A percentile compares a stretch with the other conserved stretches of the same genome.
Evolutionary conservation across 345 rosid genomes (phyloP).

Genomic region (Eucalyptus pauciflora): DNA sequence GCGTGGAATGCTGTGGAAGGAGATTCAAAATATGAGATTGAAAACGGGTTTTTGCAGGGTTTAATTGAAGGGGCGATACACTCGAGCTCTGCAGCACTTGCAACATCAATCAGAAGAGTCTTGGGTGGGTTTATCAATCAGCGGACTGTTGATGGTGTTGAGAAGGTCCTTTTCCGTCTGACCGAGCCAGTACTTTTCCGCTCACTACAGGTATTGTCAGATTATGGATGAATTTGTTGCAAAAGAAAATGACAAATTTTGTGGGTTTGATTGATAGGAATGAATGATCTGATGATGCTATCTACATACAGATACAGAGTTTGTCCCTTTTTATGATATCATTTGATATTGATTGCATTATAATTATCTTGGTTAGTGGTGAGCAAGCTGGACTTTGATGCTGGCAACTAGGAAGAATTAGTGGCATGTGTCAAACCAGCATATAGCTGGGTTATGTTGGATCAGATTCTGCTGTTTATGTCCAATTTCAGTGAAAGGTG

Average conservation of each 20-base stretch:
- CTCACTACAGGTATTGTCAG: conserved; percentile 53
- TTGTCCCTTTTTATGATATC: neutral
- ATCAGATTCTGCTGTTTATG: neutral
- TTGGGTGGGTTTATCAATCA: conserved; percentile 69
- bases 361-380: neutral
- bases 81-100: conserved; percentile 34
- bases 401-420: neutral
- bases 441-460: neutral
- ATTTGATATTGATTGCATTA: neutral
- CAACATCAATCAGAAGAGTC: conserved; percentile 70
- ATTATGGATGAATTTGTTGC: neutral
- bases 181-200: conserved; percentile 88
- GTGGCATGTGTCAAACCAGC: neutral
- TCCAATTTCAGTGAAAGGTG: neutral
- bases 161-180: conserved; percentile 69
- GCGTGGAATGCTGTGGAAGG: conserved; percentile 71
- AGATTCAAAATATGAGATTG: conserved; percentile 55
- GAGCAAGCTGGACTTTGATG: neutral
- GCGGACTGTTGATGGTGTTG: conserved; percentile 68
- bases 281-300: neutral
- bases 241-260: neutral
- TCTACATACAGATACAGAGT: neutral
- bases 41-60: conserved; percentile 57
- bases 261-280: neutral
- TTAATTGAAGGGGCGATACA: conserved; percentile 69